phyloP scores from a whole-genome alignment of 1,284 basidiomycete species.

The Fomes fomentarius region DNA sequence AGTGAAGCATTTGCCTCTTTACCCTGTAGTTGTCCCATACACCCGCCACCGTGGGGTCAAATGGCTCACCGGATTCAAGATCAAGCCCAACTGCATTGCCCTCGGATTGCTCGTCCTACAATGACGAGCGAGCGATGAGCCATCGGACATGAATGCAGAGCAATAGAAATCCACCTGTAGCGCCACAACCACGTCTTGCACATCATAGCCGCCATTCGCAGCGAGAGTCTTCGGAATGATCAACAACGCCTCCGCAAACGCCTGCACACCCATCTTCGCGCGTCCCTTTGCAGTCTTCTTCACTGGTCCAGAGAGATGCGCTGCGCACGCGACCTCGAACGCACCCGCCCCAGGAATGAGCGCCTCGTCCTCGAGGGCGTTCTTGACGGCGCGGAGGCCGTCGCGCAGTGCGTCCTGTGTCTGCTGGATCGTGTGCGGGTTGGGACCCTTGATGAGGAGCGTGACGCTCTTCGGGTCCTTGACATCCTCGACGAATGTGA shows the following conservation, averaged over 20 bases:
- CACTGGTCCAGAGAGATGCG: slow-evolving; percentile 78
- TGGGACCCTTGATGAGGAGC: slow-evolving; percentile 97
- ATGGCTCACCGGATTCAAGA: slow-evolving; percentile 92
- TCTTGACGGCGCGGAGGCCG: slow-evolving; percentile 96
- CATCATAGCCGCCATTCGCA: slow-evolving; percentile 96
- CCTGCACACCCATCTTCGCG: slow-evolving; percentile 96
- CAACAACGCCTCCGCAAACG: slow-evolving; percentile 94
- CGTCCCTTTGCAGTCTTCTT: slow-evolving; percentile 94
- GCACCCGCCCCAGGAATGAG: slow-evolving; percentile 96
- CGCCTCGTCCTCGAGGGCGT: slow-evolving; percentile 89
- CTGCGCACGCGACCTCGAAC: slow-evolving; percentile 94
- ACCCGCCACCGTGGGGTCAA: slow-evolving; percentile 94
- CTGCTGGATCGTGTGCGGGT: slow-evolving; percentile 94
- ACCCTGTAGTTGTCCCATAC: slow-evolving; percentile 99
- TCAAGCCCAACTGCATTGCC: slow-evolving; percentile 92
- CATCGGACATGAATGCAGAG: slow-evolving; percentile 9
- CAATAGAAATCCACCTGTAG: slow-evolving; percentile 64
- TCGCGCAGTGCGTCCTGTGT: slow-evolving; percentile 98
- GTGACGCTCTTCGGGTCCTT: slow-evolving; percentile 97
- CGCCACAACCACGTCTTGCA: slow-evolving; percentile 92
- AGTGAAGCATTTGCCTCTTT: slow-evolving; percentile 98
- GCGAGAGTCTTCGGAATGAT: slow-evolving; percentile 98
- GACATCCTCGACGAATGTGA: slow-evolving; percentile 97
- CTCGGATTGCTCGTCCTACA: slow-evolving; percentile 89
- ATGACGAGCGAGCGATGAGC: slow-evolving; percentile 18